Base-by-base conservation (phyloP, 352 stramenopile genomes). In the Albugo laibachii region DNA sequence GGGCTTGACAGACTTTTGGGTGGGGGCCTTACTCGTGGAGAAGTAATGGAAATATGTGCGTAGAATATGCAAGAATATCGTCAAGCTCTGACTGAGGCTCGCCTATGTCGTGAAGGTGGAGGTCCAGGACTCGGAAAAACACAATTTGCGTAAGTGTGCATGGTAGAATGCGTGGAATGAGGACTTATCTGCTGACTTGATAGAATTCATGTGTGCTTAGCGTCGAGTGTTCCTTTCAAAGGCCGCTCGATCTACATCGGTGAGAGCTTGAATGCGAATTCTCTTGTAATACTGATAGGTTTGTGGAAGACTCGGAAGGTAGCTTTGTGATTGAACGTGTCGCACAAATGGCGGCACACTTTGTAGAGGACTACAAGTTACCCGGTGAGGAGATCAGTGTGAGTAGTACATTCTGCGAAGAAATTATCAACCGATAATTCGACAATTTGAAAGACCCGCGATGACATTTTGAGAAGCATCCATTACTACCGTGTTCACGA, bases 321-420 rank as follows among this genome's bases (percentile, higher is more conserved):
- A 92, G 78, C 59, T 97, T 97, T 51, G 64, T 85, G 24, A 57
- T 88, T 4, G 81, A 96, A 47, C 77, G 92, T 41, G 69, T 91
- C 5, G 67, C 58, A 13, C 49, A 59, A 11, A 96, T 97, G 77
- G 87, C 92, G 0, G 37, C 66, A 16, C 57, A 68, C 12, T 74
- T 97, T 16, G 39, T 80, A 0, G 40, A 82, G 11, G 85, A 96
- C 59, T 72, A 89, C 18, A 54, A 41, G 19, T 53, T 62, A 36
- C 11, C 54, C 21, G 53, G 51, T 10, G 36, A n/a, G 8, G 24
- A 58, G 38, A 57, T 61, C 36, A 50, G 62, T 57, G 68, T 74
- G 52, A 56, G 59, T 52, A 41, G 50, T 47, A 41, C 39, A 46
- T 40, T 10, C 54, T 48, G 13, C 43, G 40, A 45, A 57, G 41